phyloP scores from a whole-genome alignment of 2,329 filamentous ascomycete genomes.

The Truncatella angustata region DNA sequence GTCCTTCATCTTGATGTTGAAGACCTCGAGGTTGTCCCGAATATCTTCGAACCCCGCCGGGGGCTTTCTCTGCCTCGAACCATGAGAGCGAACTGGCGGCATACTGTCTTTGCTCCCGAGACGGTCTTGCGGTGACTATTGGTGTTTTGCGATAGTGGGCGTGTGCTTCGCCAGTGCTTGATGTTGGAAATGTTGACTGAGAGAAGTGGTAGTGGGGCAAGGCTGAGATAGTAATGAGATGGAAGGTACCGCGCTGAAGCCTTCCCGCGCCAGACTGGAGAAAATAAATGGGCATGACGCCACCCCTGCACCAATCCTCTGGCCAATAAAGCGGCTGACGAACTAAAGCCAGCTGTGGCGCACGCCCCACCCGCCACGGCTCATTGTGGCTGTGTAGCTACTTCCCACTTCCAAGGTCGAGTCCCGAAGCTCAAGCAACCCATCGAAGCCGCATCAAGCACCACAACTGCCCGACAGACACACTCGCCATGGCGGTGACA shows the following conservation, averaged over 20 bases:
- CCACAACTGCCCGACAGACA: slow-evolving; percentile 17
- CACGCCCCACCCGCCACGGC: neutral
- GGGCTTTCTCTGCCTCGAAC: slow-evolving; percentile 76
- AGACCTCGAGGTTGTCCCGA: slow-evolving; percentile 81
- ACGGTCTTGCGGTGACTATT: too few relatives aligned
- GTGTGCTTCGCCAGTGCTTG: too few relatives aligned
- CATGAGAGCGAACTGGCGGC: slow-evolving; percentile 70
- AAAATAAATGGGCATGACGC: neutral
- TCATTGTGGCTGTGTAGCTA: neutral
- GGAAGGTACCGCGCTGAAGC: too few relatives aligned
- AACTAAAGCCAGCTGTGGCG: slow-evolving; percentile 3
- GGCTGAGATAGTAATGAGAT: too few relatives aligned
- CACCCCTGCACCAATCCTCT: neutral
- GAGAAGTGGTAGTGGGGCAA: slow-evolving; percentile 30
- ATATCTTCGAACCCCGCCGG: slow-evolving; percentile 86
- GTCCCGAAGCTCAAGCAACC: neutral
- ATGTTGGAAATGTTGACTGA: too few relatives aligned
- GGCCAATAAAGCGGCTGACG: neutral
- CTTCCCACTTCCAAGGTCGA: neutral
- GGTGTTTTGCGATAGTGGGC: too few relatives aligned
- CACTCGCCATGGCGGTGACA: slow-evolving; percentile 76
- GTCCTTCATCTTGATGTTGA: slow-evolving; percentile 90
- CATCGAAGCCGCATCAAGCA: slow-evolving; percentile 18
- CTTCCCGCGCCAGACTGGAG: slow-evolving; percentile 1
- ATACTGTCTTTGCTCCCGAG: too few relatives aligned